These are phyloP conservation scores for Penicillium coprophilum DNA, from an alignment of 495 filamentous ascomycete genomes.

Conservation along the genomic window DNA sequence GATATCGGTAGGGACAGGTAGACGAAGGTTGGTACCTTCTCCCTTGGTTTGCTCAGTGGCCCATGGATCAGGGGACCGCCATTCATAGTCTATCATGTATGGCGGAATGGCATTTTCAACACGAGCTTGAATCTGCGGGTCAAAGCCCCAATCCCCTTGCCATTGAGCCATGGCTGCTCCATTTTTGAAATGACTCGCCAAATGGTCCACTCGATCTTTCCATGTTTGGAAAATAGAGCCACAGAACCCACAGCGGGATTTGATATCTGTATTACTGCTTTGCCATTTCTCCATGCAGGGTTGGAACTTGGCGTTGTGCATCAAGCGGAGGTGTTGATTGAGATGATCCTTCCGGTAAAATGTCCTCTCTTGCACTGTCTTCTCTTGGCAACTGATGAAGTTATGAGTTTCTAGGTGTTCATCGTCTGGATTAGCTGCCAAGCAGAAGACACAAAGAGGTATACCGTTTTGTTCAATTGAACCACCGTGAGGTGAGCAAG, in stretches of 20 bases:
- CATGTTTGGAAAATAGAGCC: slow-evolving; percentile 65
- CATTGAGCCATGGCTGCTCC: slow-evolving; percentile 72
- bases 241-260: slow-evolving; percentile 75
- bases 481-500: slow-evolving; percentile 64
- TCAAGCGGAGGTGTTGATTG: slow-evolving; percentile 77
- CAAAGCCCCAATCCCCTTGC: slow-evolving; percentile 81
- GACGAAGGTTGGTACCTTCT: slow-evolving; percentile 18
- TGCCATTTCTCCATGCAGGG: slow-evolving; percentile 78
- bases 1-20: slow-evolving; percentile 37
- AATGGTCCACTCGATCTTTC: slow-evolving; percentile 68
- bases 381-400: slow-evolving; percentile 71
- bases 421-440: slow-evolving; percentile 60
- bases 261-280: slow-evolving; percentile 65
- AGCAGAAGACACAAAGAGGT: slow-evolving; percentile 71
- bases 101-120: slow-evolving; percentile 73
- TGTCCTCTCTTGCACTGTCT: slow-evolving; percentile 67
- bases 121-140: slow-evolving; percentile 61
- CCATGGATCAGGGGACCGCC: slow-evolving; percentile 39
- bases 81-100: slow-evolving; percentile 50
- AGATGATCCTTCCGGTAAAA: slow-evolving; percentile 91
- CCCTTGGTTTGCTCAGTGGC: slow-evolving; percentile 24
- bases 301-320: slow-evolving; percentile 72
- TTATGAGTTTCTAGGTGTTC: slow-evolving; percentile 77
- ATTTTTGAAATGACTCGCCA: slow-evolving; percentile 72
- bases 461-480: slow-evolving; percentile 43